Evolutionary conservation across 2,329 filamentous ascomycete species (phyloP).

Genomic region (Sporothrix dimorphospora): DNA sequence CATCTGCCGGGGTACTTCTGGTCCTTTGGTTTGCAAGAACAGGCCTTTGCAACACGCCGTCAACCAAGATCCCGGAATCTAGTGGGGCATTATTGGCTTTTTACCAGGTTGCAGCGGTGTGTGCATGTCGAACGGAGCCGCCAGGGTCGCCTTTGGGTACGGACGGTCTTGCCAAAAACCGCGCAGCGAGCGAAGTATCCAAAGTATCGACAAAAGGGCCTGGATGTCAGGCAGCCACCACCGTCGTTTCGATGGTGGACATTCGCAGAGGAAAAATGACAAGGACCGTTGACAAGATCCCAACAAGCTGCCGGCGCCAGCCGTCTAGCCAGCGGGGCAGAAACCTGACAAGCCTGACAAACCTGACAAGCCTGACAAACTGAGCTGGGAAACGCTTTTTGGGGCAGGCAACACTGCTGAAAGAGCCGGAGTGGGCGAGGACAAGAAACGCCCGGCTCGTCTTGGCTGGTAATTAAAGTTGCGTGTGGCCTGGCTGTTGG

Average conservation of each 20-base stretch:
- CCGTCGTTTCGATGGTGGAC: constrained; percentile 1
- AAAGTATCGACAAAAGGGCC: not conserved
- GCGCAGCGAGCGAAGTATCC: not conserved
- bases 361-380: not conserved
- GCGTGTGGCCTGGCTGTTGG: not conserved
- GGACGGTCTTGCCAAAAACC: not conserved
- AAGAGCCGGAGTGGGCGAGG: not conserved
- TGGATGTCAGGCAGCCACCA: not conserved
- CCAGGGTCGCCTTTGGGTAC: not conserved
- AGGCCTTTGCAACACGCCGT: constrained; percentile 10
- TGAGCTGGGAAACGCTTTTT: not conserved
- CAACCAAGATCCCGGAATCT: constrained; percentile 31
- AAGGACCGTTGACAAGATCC: not conserved
- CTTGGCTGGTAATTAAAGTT: constrained; percentile 14
- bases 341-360: not conserved
- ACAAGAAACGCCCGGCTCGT: not conserved
- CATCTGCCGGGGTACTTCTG: not conserved
- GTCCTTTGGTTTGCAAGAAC: not conserved
- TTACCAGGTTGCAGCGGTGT: not conserved
- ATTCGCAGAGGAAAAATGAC: not conserved
- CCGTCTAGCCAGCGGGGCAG: constrained; percentile 20
- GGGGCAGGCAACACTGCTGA: not conserved
- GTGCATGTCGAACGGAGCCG: not conserved
- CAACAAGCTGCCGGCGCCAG: constrained; percentile 18
- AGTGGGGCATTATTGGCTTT: constrained; percentile 20